These are phyloP conservation scores for Prunus fruticosa DNA, from an alignment of 306 rosid species.

Conservation along the genomic window DNA sequence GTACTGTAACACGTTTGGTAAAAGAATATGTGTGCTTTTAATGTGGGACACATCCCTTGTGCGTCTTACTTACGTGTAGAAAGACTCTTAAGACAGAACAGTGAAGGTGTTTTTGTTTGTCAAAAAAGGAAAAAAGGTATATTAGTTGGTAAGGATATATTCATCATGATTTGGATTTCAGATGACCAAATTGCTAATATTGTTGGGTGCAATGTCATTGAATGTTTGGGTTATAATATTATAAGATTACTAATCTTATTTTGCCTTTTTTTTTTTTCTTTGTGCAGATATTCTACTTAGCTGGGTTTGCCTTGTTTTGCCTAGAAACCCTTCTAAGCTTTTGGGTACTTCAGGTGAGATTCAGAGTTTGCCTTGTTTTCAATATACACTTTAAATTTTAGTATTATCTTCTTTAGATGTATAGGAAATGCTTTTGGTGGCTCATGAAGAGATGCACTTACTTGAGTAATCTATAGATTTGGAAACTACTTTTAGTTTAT, in stretches of 20 bases:
- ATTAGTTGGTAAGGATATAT: background rate
- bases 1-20: background rate
- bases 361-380: conserved; percentile 5
- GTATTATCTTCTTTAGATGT: background rate
- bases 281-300: conserved; percentile 80
- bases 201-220: no score
- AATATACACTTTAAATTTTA: background rate
- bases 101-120: background rate
- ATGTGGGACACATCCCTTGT: background rate
- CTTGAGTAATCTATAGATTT: background rate
- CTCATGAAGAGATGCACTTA: background rate
- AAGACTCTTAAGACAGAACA: background rate
- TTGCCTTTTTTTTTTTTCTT: background rate
- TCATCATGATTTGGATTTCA: background rate
- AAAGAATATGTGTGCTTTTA: background rate
- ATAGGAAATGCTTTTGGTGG: background rate
- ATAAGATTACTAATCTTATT: background rate
- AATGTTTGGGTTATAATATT: conserved; percentile 1
- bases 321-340: conserved; percentile 90
- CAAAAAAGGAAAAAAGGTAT: background rate
- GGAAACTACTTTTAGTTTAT: background rate
- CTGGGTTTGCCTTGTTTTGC: conserved; percentile 94
- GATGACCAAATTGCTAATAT: background rate
- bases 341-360: conserved; percentile 94
- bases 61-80: background rate